Conservation (phyloP, 2,329 filamentous ascomycete genomes). For the Neodidymelliopsis sp. region DNA sequence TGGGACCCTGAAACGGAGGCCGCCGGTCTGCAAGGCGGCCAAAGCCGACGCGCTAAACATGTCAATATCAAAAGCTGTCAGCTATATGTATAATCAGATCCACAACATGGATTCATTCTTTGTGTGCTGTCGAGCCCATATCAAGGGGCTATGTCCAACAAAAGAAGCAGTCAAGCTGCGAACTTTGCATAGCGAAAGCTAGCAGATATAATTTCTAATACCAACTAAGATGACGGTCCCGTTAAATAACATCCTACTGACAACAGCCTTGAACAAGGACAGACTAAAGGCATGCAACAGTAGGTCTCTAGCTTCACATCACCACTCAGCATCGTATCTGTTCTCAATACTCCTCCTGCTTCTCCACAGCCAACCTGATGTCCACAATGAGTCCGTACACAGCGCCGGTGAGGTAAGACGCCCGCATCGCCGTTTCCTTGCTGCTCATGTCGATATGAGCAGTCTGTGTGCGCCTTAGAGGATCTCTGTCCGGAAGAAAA, state of each 20-base stretch:
- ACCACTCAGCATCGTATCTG: too few relatives aligned
- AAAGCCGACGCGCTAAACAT: slow-evolving; percentile 13
- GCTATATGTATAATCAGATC: neutral
- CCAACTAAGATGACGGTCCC: too few relatives aligned
- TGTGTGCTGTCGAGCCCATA: too few relatives aligned
- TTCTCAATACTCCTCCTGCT: too few relatives aligned
- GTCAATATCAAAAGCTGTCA: neutral
- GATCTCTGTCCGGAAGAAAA: slow-evolving; percentile 26
- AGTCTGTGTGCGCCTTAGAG: slow-evolving; percentile 28
- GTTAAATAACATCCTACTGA: neutral
- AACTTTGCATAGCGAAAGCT: too few relatives aligned
- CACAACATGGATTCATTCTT: too few relatives aligned
- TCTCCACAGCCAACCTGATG: neutral
- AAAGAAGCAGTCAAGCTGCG: too few relatives aligned
- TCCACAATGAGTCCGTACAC: slow-evolving; percentile 28
- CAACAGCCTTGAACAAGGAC: neutral
- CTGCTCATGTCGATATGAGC: slow-evolving; percentile 33
- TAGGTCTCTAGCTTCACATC: too few relatives aligned
- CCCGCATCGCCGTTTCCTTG: slow-evolving; percentile 22
- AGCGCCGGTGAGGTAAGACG: slow-evolving; percentile 18
- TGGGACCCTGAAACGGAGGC: slow-evolving; percentile 16
- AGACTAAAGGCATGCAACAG: neutral
- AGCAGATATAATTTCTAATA: too few relatives aligned
- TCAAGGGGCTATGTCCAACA: too few relatives aligned
- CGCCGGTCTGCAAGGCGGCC: slow-evolving; percentile 8